Evolutionary conservation across 2,329 filamentous ascomycete genomes (phyloP), one percentile per base, ranked within the genome.

Genomic region (Exophiala bonariae): DNA sequence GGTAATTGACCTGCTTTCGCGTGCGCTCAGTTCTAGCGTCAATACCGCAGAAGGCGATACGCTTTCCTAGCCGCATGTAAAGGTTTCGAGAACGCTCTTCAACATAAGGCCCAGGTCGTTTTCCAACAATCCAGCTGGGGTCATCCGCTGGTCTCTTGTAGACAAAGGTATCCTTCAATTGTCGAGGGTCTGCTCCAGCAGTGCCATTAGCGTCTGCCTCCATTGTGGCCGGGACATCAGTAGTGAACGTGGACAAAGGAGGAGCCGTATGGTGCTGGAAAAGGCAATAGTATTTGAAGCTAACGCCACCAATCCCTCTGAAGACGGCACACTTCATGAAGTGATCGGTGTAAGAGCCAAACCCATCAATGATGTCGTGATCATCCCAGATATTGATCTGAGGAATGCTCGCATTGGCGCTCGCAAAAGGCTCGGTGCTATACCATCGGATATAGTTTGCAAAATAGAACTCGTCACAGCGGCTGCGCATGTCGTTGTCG

Each of bases 351-450:
- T 97, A 99, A 0, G 90, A 96, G 5, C 93, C 93, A 63, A 86
- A 99, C 1, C 95, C 93, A 67, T 91, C 86, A 55, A 91, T 91
- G 58, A 91, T 87, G 58, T 93, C 88, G 64, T 97, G 93, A 60
- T 97, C 93, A 66, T 97, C 92, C 76, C 87, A 96, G 17, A 83
- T 81, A 58, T 84, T 83, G 59, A 84, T 70, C 63, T 83, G 80
- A 5, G 79, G 71, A 46, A 85, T 85, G 57, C 79, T 78, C n/a
- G 74, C 72, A 57, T 84, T 83, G 47, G 78, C 80, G 9, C 69
- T 70, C 31, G 77, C 74, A 63, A 83, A 84, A 0, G 75, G 79
- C 71, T 78, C 73, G 64, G 80, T 87, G 35, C 82, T 81, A 63
- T 93, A 96, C 82, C 82, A 82, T 41, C 68, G 66, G 2, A 79